Conservation (phyloP, 2,329 filamentous ascomycete species). For the Onygenales sp. region DNA sequence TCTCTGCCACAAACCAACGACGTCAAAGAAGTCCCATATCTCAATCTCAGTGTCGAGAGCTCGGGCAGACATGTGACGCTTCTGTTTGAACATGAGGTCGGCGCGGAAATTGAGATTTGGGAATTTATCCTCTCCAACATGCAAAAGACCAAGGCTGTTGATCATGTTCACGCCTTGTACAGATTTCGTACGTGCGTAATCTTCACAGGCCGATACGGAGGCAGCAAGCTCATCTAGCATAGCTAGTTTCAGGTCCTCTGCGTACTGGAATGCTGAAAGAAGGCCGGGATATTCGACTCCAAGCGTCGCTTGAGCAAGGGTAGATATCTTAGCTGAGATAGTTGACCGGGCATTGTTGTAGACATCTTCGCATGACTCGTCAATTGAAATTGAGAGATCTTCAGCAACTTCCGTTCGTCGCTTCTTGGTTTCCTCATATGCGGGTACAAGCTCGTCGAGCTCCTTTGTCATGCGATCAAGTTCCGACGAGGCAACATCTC, state of each 20-base stretch:
- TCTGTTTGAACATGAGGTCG: constrained; percentile 87
- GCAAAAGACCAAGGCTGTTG: constrained; percentile 76
- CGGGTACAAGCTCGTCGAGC: constrained; percentile 71
- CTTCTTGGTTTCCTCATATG: constrained; percentile 73
- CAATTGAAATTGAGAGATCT: constrained; percentile 70
- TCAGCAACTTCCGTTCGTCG: constrained; percentile 72
- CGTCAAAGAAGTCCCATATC: constrained; percentile 86
- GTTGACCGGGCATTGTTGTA: constrained; percentile 74
- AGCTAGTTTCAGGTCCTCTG: constrained; percentile 81
- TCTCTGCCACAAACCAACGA: constrained; percentile 68
- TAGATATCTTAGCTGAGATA: constrained; percentile 64
- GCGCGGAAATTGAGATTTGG: constrained; percentile 77
- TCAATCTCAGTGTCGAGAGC: constrained; percentile 84
- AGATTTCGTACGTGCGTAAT: constrained; percentile 69
- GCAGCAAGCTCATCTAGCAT: constrained; percentile 83
- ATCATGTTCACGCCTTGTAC: constrained; percentile 75
- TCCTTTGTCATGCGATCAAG: constrained; percentile 74
- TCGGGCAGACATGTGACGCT: constrained; percentile 69
- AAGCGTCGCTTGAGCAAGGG: constrained; percentile 66
- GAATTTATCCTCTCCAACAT: constrained; percentile 74
- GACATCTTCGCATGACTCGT: constrained; percentile 74
- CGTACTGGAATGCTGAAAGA: constrained; percentile 78
- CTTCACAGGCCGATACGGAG: constrained; percentile 70
- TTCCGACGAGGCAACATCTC: constrained; percentile 76
- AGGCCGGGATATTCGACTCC: constrained; percentile 81